These are phyloP conservation scores for Psilocybe tampanensis DNA, from an alignment of 768 basidiomycete species.

Conservation along the genomic window DNA sequence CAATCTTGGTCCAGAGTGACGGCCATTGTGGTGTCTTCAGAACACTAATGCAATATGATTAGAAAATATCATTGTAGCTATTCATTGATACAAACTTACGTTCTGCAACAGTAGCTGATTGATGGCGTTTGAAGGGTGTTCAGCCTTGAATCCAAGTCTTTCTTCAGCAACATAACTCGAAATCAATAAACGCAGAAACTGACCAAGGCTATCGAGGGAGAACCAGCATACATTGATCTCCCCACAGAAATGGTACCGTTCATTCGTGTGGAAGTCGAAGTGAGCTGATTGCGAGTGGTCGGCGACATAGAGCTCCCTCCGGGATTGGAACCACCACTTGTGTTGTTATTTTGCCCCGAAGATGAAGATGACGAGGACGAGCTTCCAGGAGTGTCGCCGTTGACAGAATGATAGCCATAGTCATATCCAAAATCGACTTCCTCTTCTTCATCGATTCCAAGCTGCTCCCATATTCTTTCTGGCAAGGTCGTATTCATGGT, in stretches of 20 bases:
- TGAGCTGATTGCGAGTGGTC: neutral
- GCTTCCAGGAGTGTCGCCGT: neutral
- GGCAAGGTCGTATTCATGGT: slow-evolving; percentile 5
- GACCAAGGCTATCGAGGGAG: neutral
- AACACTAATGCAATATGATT: neutral
- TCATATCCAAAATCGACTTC: neutral
- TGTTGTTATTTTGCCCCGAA: neutral
- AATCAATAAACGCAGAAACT: neutral
- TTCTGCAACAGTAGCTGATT: neutral
- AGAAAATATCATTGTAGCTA: neutral
- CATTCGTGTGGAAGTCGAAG: too few species aligned
- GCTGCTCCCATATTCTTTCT: slow-evolving; percentile 1
- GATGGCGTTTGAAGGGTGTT: neutral
- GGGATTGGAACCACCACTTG: neutral
- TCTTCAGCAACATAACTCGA: neutral
- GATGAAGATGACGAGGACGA: neutral
- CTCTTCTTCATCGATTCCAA: neutral
- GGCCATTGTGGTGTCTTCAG: neutral
- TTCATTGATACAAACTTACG: neutral
- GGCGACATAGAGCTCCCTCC: neutral
- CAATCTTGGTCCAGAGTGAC: neutral
- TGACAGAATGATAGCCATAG: neutral
- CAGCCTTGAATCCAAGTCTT: neutral
- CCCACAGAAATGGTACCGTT: too few species aligned
- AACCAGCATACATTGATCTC: too few species aligned